These are phyloP conservation scores for Myriosclerotinia curreyana DNA, from an alignment of 2,329 filamentous ascomycete genomes.

Conservation along the genomic window DNA sequence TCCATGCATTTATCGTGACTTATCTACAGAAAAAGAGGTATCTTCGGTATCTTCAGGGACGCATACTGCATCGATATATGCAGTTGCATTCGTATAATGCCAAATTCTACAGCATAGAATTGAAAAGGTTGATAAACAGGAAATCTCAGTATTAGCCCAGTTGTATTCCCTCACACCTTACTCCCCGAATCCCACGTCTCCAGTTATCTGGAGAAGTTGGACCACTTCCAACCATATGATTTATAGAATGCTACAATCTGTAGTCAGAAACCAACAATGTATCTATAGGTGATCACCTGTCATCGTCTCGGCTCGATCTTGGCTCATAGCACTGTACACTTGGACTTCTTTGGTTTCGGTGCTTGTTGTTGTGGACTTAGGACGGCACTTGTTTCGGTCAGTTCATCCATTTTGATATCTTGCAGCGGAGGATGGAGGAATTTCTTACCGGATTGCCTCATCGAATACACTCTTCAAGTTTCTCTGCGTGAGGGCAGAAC, in stretches of 20 bases:
- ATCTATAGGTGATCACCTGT: constrained; percentile 1
- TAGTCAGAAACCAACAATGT: background rate
- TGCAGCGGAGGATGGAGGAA: background rate
- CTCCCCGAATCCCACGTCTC: constrained; percentile 7
- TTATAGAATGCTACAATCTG: background rate
- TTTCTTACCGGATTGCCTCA: constrained; percentile 86
- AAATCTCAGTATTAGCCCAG: constrained; percentile 14
- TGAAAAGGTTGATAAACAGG: constrained; percentile 14
- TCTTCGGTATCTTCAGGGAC: constrained; percentile 24
- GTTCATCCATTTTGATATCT: background rate
- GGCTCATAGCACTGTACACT: constrained; percentile 64
- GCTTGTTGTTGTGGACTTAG: constrained; percentile 63
- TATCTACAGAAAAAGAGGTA: constrained; percentile 34
- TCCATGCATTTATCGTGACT: constrained; percentile 24
- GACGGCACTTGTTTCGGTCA: constrained; percentile 55
- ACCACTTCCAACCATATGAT: constrained; percentile 6
- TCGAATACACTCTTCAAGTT: constrained; percentile 99
- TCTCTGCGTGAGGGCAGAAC: constrained; percentile 91
- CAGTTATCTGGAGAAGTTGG: background rate
- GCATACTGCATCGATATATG: constrained; percentile 15
- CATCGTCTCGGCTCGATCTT: background rate
- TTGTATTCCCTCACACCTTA: constrained; percentile 16
- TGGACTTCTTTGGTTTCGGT: constrained; percentile 59
- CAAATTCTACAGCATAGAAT: constrained; percentile 22
- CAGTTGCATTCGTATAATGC: constrained; percentile 5